A percentile compares a stretch with the other conserved stretches of the same genome.
Conservation (phyloP, 148 eudicot genomes). For the Cornus florida region DNA sequence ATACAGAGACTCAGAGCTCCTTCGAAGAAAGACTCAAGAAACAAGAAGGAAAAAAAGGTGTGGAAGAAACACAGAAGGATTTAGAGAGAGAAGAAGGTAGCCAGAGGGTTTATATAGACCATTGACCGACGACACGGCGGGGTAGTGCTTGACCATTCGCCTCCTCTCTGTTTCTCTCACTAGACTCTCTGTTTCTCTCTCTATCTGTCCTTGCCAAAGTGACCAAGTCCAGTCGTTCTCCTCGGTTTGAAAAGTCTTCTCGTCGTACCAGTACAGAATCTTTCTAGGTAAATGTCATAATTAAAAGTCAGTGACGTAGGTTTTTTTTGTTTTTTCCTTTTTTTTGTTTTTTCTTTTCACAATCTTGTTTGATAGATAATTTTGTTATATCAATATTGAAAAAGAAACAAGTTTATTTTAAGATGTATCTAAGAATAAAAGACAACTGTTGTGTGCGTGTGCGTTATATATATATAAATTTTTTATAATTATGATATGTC, state of each 20-base stretch:
- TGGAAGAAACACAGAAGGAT: background rate
- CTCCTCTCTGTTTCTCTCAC: background rate
- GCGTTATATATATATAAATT: no score
- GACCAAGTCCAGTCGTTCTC: background rate
- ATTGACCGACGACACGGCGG: constrained; percentile 29
- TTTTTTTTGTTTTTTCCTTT: no score
- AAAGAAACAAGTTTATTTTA: no score
- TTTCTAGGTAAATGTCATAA: background rate
- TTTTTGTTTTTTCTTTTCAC: no score
- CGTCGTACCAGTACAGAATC: background rate
- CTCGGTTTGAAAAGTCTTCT: background rate
- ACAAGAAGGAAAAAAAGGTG: background rate
- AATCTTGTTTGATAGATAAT: no score
- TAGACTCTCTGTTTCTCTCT: background rate
- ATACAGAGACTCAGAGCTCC: background rate
- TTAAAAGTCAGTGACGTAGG: no score
- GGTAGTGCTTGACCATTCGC: constrained; percentile 24
- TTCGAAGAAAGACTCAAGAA: background rate
- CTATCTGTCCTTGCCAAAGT: background rate
- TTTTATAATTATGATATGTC: no score
- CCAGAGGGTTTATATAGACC: constrained; percentile 16
- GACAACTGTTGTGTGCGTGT: no score
- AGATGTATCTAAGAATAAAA: no score
- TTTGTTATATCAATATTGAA: no score
- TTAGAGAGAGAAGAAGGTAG: background rate